Evolutionary conservation across 305 asterid genomes (phyloP).

Genomic region (Solanum hybrid): DNA sequence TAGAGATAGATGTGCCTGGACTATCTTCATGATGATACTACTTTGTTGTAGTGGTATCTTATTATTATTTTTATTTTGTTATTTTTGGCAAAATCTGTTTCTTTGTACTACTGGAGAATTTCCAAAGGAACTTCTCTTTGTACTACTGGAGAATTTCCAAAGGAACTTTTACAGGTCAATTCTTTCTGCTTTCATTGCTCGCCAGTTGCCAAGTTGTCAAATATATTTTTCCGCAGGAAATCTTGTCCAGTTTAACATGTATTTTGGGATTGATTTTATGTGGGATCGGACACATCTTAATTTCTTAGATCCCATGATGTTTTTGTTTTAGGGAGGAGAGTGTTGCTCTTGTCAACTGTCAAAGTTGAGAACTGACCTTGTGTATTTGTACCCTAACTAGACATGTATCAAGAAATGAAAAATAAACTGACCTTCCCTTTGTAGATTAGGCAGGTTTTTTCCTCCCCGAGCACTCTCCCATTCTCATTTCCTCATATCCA

Average conservation of each 20-base stretch:
- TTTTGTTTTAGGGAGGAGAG: not conserved
- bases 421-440: not conserved
- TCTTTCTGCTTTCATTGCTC: not conserved
- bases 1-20: not conserved
- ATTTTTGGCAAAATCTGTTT: not conserved
- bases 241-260: not conserved
- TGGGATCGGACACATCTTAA: not conserved
- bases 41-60: not conserved
- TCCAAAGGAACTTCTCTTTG: not conserved
- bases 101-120: not conserved
- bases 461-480: not conserved
- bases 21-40: not conserved
- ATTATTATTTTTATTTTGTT: not conserved
- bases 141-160: no score
- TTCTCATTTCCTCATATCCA: not conserved
- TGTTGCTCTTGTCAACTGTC: not conserved
- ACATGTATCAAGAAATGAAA: not conserved
- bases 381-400: not conserved
- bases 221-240: not conserved
- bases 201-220: not conserved
- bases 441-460: not conserved
- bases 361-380: not conserved
- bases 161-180: not conserved
- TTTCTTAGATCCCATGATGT: not conserved
- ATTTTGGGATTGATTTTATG: not conserved